These are phyloP conservation scores for Pisolithus orientalis DNA, from an alignment of 768 basidiomycete genomes.

Conservation along the genomic window DNA sequence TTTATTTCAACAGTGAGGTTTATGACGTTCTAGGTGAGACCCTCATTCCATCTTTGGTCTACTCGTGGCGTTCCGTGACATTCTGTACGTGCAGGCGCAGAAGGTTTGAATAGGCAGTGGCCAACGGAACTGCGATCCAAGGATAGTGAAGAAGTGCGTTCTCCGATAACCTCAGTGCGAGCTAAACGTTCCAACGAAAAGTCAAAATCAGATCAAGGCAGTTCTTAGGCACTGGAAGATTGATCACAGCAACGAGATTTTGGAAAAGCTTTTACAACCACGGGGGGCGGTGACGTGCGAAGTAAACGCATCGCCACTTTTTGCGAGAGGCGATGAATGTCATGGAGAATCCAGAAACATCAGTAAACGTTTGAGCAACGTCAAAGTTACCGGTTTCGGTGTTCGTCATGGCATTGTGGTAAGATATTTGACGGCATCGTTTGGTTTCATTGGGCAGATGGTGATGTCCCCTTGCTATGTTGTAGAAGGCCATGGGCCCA, in stretches of 20 bases:
- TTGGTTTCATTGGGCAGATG: conserved; percentile 17
- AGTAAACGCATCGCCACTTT: conserved; percentile 45
- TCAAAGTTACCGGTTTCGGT: conserved; percentile 29
- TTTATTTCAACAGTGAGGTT: conserved; percentile 44
- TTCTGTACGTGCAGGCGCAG: conserved; percentile 21
- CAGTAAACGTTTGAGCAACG: conserved; percentile 30
- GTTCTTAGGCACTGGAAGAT: conserved; percentile 36
- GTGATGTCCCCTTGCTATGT: conserved; percentile 11
- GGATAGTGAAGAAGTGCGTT: conserved; percentile 42
- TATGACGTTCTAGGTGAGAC: conserved; percentile 66
- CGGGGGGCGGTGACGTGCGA: conserved; percentile 40
- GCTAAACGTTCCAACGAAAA: conserved; percentile 14
- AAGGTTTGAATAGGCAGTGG: conserved; percentile 40
- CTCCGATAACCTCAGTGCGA: conserved; percentile 13
- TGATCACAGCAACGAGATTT: conserved; percentile 29
- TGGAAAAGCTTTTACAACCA: conserved; percentile 37
- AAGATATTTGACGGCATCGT: conserved; percentile 12
- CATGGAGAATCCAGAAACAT: conserved; percentile 20
- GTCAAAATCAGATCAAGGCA: conserved; percentile 39
- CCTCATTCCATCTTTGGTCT: conserved; percentile 5
- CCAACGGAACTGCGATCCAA: conserved; percentile 38
- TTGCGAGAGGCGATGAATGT: conserved; percentile 30
- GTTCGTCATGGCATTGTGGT: conserved; percentile 43
- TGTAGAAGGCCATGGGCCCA: conserved; percentile 43
- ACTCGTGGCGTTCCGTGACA: conserved; percentile 9